These are phyloP conservation scores for Chrysochromulina tobinii DNA, from an alignment of 78 protist genomes.

Conservation along the genomic window DNA sequence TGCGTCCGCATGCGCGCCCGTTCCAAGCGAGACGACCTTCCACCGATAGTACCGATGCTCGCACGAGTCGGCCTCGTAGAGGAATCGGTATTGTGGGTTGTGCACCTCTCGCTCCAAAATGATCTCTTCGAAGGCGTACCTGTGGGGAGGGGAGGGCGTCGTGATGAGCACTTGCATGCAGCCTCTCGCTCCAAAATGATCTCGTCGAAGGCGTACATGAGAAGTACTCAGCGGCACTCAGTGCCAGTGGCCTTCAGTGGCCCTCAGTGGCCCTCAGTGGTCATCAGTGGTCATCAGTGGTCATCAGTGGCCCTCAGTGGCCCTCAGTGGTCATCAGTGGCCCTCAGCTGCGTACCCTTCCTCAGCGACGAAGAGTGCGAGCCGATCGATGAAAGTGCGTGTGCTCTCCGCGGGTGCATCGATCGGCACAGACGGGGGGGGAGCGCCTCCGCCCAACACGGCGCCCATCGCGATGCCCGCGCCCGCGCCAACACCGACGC, in stretches of 20 bases:
- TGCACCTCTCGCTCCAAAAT: not conserved
- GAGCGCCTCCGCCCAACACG: not conserved
- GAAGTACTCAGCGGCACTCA: no score
- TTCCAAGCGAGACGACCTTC: not conserved
- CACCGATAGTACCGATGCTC: slow-evolving; percentile 28
- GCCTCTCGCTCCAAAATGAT: not conserved
- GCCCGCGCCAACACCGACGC: no score
- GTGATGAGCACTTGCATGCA: no score
- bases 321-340: no score
- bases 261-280: no score
- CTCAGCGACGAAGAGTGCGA: slow-evolving; percentile 7
- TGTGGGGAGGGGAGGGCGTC: no score
- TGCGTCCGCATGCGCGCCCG: not conserved
- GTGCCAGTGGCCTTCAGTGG: no score
- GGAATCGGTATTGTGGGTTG: not conserved
- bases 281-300: no score
- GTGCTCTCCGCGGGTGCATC: no score
- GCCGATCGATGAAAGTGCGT: not conserved
- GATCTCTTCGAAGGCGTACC: not conserved
- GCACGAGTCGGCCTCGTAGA: not conserved
- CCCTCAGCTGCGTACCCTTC: not conserved
- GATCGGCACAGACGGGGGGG: not conserved
- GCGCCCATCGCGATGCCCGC: no score
- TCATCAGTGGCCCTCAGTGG: no score
- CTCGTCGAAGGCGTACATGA: not conserved